phyloP scores from a whole-genome alignment of 169 alveolate genomes.

The Eimeria brunetti region DNA sequence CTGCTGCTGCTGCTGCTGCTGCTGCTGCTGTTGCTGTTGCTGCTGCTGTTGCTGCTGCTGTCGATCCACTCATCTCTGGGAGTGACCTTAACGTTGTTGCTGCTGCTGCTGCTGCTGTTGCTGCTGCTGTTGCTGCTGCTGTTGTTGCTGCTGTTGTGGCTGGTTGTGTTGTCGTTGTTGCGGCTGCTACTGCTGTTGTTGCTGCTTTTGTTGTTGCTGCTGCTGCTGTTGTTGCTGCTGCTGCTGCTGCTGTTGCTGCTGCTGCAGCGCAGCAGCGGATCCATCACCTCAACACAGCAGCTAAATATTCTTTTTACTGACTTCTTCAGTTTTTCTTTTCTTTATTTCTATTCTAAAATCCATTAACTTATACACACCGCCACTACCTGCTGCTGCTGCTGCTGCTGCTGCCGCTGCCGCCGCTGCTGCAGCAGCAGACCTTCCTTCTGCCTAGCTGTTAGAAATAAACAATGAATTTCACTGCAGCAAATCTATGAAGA shows the following conservation, averaged over 20 bases:
- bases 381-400: background rate
- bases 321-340: too few species aligned
- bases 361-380: background rate
- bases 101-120: background rate
- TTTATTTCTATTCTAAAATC: background rate
- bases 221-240: background rate
- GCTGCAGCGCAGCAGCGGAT: background rate
- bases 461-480: background rate
- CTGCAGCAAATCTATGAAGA: background rate
- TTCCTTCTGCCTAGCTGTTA: background rate
- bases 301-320: background rate
- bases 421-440: background rate
- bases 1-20: conserved; percentile 43
- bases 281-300: background rate
- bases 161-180: background rate
- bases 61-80: background rate
- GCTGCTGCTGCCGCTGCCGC: background rate
- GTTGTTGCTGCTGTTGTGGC: background rate
- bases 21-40: conserved; percentile 17
- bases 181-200: background rate
- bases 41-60: background rate
- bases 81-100: background rate
- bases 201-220: conserved; percentile 14
- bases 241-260: background rate
- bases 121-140: background rate